A percentile compares a stretch with the other conserved stretches of the same genome.
Conservation (phyloP, 129 eudicot species). For the Tagetes patula region DNA sequence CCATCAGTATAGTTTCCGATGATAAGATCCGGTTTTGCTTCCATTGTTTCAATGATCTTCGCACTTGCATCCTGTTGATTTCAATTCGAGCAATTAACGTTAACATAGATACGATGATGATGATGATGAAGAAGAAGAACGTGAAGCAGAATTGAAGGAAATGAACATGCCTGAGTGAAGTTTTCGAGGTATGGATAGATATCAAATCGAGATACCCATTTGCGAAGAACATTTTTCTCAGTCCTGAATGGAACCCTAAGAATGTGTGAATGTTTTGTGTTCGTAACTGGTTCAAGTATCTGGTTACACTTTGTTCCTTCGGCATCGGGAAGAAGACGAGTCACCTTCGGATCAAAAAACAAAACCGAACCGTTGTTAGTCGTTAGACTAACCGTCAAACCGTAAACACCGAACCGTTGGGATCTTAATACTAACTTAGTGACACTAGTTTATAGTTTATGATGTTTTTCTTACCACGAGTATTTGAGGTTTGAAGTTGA, state of each 20-base stretch:
- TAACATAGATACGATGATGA: not conserved
- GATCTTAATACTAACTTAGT: not conserved
- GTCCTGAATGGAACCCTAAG: constrained; percentile 90
- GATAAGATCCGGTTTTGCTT: constrained; percentile 91
- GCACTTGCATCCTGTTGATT: constrained; percentile 65
- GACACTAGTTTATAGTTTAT: no score
- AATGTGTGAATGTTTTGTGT: constrained; percentile 86
- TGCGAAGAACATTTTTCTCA: constrained; percentile 63
- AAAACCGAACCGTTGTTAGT: not conserved
- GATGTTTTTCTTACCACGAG: constrained; percentile 60
- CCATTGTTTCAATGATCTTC: constrained; percentile 76
- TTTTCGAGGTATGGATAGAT: constrained; percentile 94
- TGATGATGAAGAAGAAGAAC: not conserved
- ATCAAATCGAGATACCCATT: constrained; percentile 96
- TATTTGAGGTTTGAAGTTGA: constrained; percentile 86
- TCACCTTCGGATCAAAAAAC: constrained; percentile 48
- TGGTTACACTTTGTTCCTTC: constrained; percentile 84
- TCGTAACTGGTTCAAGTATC: constrained; percentile 64
- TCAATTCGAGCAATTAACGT: constrained; percentile 1
- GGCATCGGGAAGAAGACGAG: constrained; percentile 95
- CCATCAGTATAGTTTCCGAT: constrained; percentile 98
- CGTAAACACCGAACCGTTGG: not conserved
- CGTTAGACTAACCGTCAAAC: no score
- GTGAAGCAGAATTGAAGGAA: not conserved
- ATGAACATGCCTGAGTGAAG: constrained; percentile 62